Base-by-base conservation (phyloP, 202 grass and related monocot genomes). In the Digitaria exilis region DNA sequence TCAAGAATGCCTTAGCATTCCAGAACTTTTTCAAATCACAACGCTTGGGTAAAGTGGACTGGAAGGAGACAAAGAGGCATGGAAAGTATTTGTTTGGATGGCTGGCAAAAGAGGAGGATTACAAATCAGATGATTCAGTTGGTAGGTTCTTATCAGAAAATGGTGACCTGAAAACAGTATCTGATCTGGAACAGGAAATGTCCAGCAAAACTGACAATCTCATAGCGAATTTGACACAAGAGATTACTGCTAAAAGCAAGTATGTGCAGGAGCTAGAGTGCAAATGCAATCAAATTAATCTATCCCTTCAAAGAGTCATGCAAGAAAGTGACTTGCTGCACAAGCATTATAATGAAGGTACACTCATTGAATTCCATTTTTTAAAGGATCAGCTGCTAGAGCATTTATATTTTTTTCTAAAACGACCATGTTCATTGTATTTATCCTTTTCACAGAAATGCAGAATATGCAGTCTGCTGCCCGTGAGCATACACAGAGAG, bases 271-370 rank as follows among this genome's bases (percentile, higher is more conserved):
- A 90, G 73, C 80, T 92, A 44, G 73, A 90, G 78, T 80, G 45
- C 81, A 92, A 88, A 64, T 90, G 34, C 37, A 92, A 94, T 21
- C 19, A 56, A 16, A 86, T 81, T 9, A 78, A 86, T 58, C 65
- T 94, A 5, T 69, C 67, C 22, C 68, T 92, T 44, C 58, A 85
- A 55, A 84, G 49, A 62, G 87, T 34, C 18, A 84, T 85, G 84
- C 84, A 92, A 72, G 89, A 94, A 45, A 86, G 18, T 4, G 89
- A 92, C 10, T 61, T 45, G n/a, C 41, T 92, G 61, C 45, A 79
- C 34, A 80, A 81, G 42, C 50, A 13, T 54, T 84, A 85, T 69
- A 90, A 92, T 69, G 87, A 94, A 89, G 89, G 89, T 92, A 82
- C 17, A 49, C 59, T 24, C 44, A 2, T 46, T 41, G 2, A 29